A percentile compares a stretch with the other conserved stretches of the same genome.
These are phyloP conservation scores for Fusarium algeriense DNA, from an alignment of 2,329 filamentous ascomycete species.

Conservation along the genomic window DNA sequence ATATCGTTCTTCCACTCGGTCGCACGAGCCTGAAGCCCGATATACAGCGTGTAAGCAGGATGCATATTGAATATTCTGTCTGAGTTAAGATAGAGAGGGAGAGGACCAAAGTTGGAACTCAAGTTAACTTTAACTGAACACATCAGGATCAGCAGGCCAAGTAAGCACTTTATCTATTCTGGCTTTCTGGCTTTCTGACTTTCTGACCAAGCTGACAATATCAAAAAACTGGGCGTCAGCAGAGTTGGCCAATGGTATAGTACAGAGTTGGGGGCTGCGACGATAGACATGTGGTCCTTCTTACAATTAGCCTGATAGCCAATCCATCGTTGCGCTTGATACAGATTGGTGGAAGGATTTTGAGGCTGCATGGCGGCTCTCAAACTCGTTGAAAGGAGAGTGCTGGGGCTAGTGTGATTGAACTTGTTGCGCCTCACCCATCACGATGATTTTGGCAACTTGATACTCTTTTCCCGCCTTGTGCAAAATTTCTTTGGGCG, in stretches of 20 bases:
- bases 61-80: slow-evolving; percentile 14
- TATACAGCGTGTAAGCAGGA: slow-evolving; percentile 29
- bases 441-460: neutral
- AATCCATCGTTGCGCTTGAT: neutral
- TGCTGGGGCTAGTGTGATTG: neutral
- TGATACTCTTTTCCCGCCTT: neutral
- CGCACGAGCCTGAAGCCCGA: slow-evolving; percentile 13
- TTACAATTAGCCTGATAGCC: neutral
- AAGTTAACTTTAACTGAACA: neutral
- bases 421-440: neutral
- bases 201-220: slow-evolving; percentile 5
- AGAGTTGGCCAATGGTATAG: neutral
- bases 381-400: neutral
- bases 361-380: neutral
- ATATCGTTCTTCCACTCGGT: slow-evolving; percentile 12
- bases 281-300: neutral
- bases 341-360: neutral
- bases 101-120: neutral
- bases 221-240: slow-evolving; percentile 7
- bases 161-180: slow-evolving; percentile 17
- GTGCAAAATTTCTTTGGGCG: no score
- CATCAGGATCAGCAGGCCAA: neutral
- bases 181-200: neutral
- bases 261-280: neutral
- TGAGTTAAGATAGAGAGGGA: neutral